phyloP scores from a whole-genome alignment of 179 eudicot species.

The Carnegiea gigantea region DNA sequence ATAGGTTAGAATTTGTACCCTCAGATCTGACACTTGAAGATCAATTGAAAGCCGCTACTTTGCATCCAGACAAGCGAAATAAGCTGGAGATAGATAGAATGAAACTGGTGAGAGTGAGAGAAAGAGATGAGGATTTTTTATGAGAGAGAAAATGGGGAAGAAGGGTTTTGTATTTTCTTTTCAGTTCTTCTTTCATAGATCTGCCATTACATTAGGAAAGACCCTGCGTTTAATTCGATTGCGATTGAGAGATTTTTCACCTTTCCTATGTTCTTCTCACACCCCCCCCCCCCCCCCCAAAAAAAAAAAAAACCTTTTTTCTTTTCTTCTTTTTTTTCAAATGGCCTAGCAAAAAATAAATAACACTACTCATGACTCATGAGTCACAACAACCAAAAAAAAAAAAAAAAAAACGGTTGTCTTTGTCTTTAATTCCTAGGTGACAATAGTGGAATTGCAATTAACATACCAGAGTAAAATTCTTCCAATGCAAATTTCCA shows the following conservation, averaged over 20 bases:
- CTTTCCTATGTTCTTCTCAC: background rate
- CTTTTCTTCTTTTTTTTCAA: too few species aligned
- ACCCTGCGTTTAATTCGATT: background rate
- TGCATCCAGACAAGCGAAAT: constrained; percentile 21
- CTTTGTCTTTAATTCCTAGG: too few species aligned
- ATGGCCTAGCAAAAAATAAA: too few species aligned
- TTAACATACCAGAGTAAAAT: too few species aligned
- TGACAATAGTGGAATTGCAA: too few species aligned
- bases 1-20: constrained; percentile 20
- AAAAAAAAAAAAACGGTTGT: too few species aligned
- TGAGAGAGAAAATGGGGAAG: background rate
- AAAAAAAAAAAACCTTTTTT: too few species aligned
- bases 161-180: constrained; percentile 10
- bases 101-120: background rate
- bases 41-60: constrained; percentile 24
- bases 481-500: too few species aligned
- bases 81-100: background rate
- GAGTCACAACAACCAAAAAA: too few species aligned
- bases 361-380: too few species aligned
- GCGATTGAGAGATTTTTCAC: background rate
- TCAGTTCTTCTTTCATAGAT: constrained; percentile 26
- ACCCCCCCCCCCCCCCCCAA: too few species aligned
- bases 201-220: constrained; percentile 14
- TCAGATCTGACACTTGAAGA: constrained; percentile 37
- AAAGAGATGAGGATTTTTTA: background rate